Conservation (phyloP, 768 basidiomycete genomes). For the Suillus alpinus region DNA sequence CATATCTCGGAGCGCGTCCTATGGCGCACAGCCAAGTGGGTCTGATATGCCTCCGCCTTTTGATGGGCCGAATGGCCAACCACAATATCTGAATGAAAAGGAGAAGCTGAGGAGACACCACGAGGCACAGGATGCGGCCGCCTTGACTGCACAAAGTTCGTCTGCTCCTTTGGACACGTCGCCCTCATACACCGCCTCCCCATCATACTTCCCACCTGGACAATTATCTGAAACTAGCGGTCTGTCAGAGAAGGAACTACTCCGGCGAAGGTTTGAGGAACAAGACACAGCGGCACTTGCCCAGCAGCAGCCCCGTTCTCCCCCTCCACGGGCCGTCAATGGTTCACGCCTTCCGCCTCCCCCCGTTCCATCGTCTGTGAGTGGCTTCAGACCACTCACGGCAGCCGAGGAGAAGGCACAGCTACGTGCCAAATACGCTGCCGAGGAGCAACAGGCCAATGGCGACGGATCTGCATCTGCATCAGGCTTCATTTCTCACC, state of each 20-base stretch:
- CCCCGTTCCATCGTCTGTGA: conserved; percentile 23
- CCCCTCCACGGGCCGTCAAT: conserved; percentile 25
- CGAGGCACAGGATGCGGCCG: conserved; percentile 66
- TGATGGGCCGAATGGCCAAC: conserved; percentile 37
- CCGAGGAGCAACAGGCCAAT: conserved; percentile 41
- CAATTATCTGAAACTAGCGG: conserved; percentile 24
- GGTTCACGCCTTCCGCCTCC: conserved; percentile 30
- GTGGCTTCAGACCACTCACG: conserved; percentile 41
- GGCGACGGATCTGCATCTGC: conserved; percentile 11
- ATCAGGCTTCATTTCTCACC: conserved; percentile 19
- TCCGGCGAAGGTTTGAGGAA: conserved; percentile 55
- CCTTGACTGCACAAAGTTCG: conserved; percentile 25
- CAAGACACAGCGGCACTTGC: conserved; percentile 43
- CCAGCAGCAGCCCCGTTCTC: conserved; percentile 18
- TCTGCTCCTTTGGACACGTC: conserved; percentile 15
- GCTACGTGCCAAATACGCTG: conserved; percentile 60
- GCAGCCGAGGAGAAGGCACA: conserved; percentile 81
- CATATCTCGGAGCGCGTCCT: conserved; percentile 19
- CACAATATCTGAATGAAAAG: conserved; percentile 57
- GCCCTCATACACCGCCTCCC: conserved; percentile 14
- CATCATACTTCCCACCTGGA: conserved; percentile 15
- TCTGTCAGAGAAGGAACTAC: conserved; percentile 53
- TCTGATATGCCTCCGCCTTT: conserved; percentile 54
- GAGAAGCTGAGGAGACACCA: conserved; percentile 62
- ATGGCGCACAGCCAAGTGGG: conserved; percentile 23